These are phyloP conservation scores for Xylariaceae sp. DNA, from an alignment of 2,329 filamentous ascomycete species.

Conservation along the genomic window DNA sequence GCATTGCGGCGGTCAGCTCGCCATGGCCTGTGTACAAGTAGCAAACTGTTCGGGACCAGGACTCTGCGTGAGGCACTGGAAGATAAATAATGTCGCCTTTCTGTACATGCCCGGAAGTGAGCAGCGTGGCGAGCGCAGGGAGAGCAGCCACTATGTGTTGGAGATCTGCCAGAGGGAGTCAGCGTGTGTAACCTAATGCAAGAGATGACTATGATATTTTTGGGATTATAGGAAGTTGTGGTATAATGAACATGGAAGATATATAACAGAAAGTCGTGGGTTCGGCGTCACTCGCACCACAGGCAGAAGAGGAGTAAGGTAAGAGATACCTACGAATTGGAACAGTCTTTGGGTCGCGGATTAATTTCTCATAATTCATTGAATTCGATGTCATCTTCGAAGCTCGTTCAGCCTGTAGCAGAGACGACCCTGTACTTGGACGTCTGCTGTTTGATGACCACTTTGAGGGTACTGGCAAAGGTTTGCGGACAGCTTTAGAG, in stretches of 20 bases:
- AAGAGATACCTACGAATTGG: slow-evolving; percentile 54
- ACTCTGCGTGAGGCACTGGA: slow-evolving; percentile 62
- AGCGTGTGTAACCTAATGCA: background rate
- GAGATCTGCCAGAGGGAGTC: slow-evolving; percentile 47
- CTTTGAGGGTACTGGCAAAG: slow-evolving; percentile 21
- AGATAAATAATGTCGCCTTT: slow-evolving; percentile 63
- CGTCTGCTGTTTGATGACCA: slow-evolving; percentile 38
- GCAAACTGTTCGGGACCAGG: slow-evolving; percentile 61
- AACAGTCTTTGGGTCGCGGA: slow-evolving; percentile 46
- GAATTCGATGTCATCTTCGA: slow-evolving; percentile 4
- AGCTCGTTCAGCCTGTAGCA: slow-evolving; percentile 15
- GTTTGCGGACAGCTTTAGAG: slow-evolving; percentile 13
- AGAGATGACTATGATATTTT: background rate
- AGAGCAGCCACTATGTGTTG: slow-evolving; percentile 56
- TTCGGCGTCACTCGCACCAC: no score
- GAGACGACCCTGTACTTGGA: slow-evolving; percentile 30
- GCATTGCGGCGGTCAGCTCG: slow-evolving; percentile 53
- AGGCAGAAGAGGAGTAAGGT: slow-evolving; percentile 12
- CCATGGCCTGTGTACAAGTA: slow-evolving; percentile 62
- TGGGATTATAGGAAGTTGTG: background rate
- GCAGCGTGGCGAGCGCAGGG: slow-evolving; percentile 61
- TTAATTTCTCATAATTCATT: slow-evolving; percentile 33
- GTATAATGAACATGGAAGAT: background rate
- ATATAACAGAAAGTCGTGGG: background rate
- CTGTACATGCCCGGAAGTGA: slow-evolving; percentile 59